Evolutionary conservation across 768 basidiomycete species (phyloP).

Genomic region (Serendipita sp.): DNA sequence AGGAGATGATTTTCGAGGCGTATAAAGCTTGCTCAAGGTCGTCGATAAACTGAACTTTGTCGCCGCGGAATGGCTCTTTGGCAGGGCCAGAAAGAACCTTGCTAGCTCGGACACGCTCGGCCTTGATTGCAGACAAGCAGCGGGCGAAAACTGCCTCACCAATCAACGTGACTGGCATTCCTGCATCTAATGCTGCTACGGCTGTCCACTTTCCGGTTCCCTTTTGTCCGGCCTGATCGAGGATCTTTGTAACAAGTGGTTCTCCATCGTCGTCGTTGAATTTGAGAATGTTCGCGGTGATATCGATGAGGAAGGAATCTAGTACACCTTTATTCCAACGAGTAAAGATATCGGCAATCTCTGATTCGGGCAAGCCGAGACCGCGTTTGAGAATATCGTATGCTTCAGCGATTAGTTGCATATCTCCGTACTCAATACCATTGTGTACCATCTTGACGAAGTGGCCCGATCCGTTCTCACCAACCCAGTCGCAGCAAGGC

Average conservation of each 20-base stretch:
- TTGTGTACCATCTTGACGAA: slow-evolving; percentile 99
- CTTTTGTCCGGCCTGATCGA: slow-evolving; percentile 95
- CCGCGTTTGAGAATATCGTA: slow-evolving; percentile 98
- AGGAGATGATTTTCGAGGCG: slow-evolving; percentile 98
- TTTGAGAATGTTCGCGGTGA: slow-evolving; percentile 90
- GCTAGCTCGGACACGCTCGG: slow-evolving; percentile 85
- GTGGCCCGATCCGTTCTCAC: slow-evolving; percentile 86
- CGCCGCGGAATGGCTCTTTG: slow-evolving; percentile 85
- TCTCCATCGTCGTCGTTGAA: slow-evolving; percentile 93
- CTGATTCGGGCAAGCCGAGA: slow-evolving; percentile 65
- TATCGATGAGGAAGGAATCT: slow-evolving; percentile 98
- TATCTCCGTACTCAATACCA: slow-evolving; percentile 98
- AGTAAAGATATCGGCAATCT: slow-evolving; percentile 87
- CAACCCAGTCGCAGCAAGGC: slow-evolving; percentile 99
- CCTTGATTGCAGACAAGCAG: slow-evolving; percentile 92
- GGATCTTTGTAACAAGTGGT: slow-evolving; percentile 82
- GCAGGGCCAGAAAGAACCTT: slow-evolving; percentile 81
- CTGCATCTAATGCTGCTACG: slow-evolving; percentile 86
- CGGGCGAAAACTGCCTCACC: slow-evolving; percentile 99
- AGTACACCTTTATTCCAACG: slow-evolving; percentile 98
- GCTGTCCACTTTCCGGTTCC: slow-evolving; percentile 99
- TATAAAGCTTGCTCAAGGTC: slow-evolving; percentile 98
- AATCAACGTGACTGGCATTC: slow-evolving; percentile 83
- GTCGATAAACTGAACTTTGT: slow-evolving; percentile 97
- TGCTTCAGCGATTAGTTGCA: slow-evolving; percentile 97